Base-by-base conservation (phyloP, 2,329 filamentous ascomycete genomes). In the Gliomastix tumulicola region DNA sequence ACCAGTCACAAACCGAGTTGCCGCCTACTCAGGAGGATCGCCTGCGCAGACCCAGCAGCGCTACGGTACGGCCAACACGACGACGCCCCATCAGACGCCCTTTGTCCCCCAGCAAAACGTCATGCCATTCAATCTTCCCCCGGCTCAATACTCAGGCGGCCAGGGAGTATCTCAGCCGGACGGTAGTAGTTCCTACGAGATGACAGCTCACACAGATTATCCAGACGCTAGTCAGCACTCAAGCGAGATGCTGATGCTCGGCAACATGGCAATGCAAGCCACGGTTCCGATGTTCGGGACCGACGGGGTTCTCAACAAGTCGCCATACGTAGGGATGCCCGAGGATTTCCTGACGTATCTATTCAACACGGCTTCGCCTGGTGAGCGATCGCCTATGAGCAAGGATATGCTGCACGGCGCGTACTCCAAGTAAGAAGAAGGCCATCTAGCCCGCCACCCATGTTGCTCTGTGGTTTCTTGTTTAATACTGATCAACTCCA, bases 281-380 rank as follows among this genome's bases (percentile, higher is more conserved):
- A 79, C 84, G 5, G 85, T 94, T 48, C 88, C 90, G 1, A 82
- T 96, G 19, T 96, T 96, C 59, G 88, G 88, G 13, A 81, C 76
- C 19, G 88, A 94, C 49, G 82, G 78, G 15, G 81, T 87, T 41
- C 50, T 76, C 28, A 89, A 85, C 48, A 85, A 90, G 39, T 94
- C 88, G 4, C 88, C 90, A 0, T 90, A 90, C 53, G 71, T 74
- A 5, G 82, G 84, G 8, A 84, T 94, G 65, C 83, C 86, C 0
- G 87, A 94, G 53, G 88, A 94, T 51, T 92, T 92, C 50, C 82
- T 89, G 45, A 81, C 83, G 6, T 94, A 84, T 69, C 60, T 94
- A 19, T 94, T 94, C 60, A 89, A 84, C 53, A 56, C 57, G 4
- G 42, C 55, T 7, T 43, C 48, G 20, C 46, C 54, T 15, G 31